These are phyloP conservation scores for Yamadazyma ubonensis DNA, from an alignment of 805 yeast genomes.

Conservation along the genomic window DNA sequence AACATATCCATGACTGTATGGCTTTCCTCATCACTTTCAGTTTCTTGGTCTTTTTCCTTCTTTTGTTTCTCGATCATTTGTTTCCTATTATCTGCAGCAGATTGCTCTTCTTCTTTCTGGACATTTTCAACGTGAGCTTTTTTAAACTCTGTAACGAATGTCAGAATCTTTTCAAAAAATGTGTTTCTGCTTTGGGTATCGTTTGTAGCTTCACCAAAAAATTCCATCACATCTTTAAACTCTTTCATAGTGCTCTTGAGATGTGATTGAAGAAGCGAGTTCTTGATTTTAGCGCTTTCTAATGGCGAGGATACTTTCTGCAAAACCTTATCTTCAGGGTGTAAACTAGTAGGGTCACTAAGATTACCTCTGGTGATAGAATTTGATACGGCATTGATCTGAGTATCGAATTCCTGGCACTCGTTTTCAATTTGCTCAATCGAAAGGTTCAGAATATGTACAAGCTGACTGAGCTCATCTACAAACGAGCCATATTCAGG, in stretches of 20 bases:
- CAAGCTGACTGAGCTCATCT: conserved; percentile 64
- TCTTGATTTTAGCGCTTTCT: conserved; percentile 73
- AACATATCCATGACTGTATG: conserved; percentile 30
- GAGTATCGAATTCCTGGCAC: conserved; percentile 59
- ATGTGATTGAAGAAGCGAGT: conserved; percentile 62
- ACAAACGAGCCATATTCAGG: conserved; percentile 75
- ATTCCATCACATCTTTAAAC: conserved; percentile 69
- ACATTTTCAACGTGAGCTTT: conserved; percentile 78
- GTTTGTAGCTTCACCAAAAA: conserved; percentile 84
- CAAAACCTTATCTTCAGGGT: conserved; percentile 78
- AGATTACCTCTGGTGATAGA: conserved; percentile 82
- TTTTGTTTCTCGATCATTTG: conserved; percentile 26
- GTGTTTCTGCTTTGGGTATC: conserved; percentile 66
- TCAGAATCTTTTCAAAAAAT: conserved; percentile 78
- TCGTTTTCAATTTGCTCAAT: conserved; percentile 79
- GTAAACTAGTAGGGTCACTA: conserved; percentile 74
- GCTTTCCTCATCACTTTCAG: conserved; percentile 16
- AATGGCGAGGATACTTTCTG: conserved; percentile 60
- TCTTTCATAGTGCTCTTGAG: conserved; percentile 60
- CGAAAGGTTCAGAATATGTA: conserved; percentile 66
- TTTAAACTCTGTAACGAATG: conserved; percentile 75
- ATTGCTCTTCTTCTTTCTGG: conserved; percentile 77
- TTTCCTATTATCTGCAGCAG: conserved; percentile 38
- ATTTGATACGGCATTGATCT: conserved; percentile 65
- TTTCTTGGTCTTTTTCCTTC: conserved; percentile 12